phyloP scores from a whole-genome alignment of 2,329 filamentous ascomycete species.

The Magnaporthiopsis rhizophila region DNA sequence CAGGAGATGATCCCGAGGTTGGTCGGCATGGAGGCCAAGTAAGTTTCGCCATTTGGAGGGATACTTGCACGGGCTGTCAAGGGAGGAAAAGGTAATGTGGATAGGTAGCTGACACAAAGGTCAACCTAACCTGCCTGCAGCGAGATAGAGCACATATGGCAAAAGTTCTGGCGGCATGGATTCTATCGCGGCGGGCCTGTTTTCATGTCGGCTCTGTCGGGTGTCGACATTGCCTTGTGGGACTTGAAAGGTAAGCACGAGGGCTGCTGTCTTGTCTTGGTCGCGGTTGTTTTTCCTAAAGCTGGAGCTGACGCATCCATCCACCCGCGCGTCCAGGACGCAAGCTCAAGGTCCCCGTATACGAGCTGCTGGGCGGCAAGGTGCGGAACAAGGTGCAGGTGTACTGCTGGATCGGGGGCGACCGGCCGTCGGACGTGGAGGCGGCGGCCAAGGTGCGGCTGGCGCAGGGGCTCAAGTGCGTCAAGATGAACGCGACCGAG shows the following conservation, averaged over 20 bases:
- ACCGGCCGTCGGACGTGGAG: constrained; percentile 55
- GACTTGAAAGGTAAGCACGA: constrained; percentile 46
- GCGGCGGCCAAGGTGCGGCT: constrained; percentile 40
- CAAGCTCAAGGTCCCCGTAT: constrained; percentile 43
- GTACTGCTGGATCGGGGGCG: constrained; percentile 64
- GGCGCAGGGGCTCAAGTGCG: constrained; percentile 46
- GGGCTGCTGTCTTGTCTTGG: too few relatives aligned
- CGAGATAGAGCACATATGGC: constrained; percentile 66
- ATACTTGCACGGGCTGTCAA: too few relatives aligned
- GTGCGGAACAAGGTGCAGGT: constrained; percentile 55
- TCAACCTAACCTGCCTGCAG: constrained; percentile 22
- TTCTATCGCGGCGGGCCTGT: constrained; percentile 66
- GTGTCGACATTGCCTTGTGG: constrained; percentile 65
- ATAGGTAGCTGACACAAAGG: not conserved
- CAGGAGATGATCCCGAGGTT: constrained; percentile 51
- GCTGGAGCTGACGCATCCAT: not conserved
- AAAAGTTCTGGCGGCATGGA: constrained; percentile 52
- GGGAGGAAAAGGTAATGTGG: not conserved
- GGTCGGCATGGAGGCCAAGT: constrained; percentile 56
- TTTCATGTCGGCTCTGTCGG: constrained; percentile 64
- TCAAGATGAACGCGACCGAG: constrained; percentile 66
- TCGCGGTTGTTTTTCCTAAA: not conserved
- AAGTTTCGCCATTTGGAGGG: constrained; percentile 14
- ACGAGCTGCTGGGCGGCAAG: constrained; percentile 60
- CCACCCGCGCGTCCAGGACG: constrained; percentile 6